phyloP scores from a whole-genome alignment of 495 filamentous ascomycete species.

The Neurospora discreta region DNA sequence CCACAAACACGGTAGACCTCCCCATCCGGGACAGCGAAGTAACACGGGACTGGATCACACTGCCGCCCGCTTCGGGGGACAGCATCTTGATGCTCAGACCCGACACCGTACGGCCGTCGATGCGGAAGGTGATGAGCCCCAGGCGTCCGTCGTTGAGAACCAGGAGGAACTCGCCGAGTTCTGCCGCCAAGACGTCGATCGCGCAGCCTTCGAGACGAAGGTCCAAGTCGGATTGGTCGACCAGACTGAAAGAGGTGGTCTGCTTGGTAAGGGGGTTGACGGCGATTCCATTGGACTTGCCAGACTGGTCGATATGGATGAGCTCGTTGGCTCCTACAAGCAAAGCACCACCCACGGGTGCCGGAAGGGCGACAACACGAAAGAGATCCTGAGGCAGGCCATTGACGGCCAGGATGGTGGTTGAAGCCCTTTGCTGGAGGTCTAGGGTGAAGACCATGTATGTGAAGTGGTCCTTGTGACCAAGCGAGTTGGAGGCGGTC shows the following conservation, averaged over 20 bases:
- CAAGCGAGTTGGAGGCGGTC: slow-evolving; percentile 61
- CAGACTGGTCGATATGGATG: slow-evolving; percentile 92
- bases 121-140: slow-evolving; percentile 65
- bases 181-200: slow-evolving; percentile 61
- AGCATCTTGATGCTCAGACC: slow-evolving; percentile 62
- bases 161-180: slow-evolving; percentile 74
- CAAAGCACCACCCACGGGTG: slow-evolving; percentile 78
- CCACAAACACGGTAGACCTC: slow-evolving; percentile 67
- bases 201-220: slow-evolving; percentile 74
- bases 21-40: slow-evolving; percentile 59
- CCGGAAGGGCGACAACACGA: slow-evolving; percentile 69
- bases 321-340: slow-evolving; percentile 82
- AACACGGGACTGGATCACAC: slow-evolving; percentile 49
- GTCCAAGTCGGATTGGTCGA: slow-evolving; percentile 72
- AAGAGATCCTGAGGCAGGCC: slow-evolving; percentile 85
- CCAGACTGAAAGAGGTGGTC: slow-evolving; percentile 65
- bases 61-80: slow-evolving; percentile 45
- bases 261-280: slow-evolving; percentile 81
- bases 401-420: slow-evolving; percentile 75
- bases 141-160: slow-evolving; percentile 67
- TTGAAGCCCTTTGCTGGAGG: slow-evolving; percentile 85
- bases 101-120: slow-evolving; percentile 89
- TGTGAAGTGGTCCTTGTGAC: slow-evolving; percentile 71
- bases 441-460: slow-evolving; percentile 95
- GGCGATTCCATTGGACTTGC: slow-evolving; percentile 86